A percentile compares a stretch with the other conserved stretches of the same genome.
Conservation (phyloP, 495 filamentous ascomycete genomes). For the Filosporella fistucella region DNA sequence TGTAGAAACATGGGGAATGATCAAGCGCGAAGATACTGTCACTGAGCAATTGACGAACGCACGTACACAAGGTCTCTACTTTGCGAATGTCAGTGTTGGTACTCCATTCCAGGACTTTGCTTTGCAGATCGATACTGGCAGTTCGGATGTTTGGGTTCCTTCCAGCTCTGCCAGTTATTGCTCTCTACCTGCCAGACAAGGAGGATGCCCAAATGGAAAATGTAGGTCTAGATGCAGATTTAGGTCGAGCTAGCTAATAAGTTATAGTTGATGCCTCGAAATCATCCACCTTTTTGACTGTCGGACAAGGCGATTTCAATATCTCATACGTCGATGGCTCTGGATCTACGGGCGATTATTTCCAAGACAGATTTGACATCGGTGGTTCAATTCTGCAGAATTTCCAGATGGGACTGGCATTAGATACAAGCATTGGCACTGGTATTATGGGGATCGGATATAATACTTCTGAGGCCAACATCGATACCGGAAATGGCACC, state of each 20-base stretch:
- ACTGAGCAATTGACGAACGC: slow-evolving; percentile 15
- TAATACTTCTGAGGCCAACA: slow-evolving; percentile 69
- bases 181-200: slow-evolving; percentile 9
- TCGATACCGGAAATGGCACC: slow-evolving; percentile 34
- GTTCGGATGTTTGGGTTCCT: slow-evolving; percentile 88
- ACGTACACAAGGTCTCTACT: slow-evolving; percentile 42
- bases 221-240: slow-evolving; percentile 34
- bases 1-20: background rate
- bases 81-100: slow-evolving; percentile 63
- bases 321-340: slow-evolving; percentile 86
- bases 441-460: slow-evolving; percentile 94
- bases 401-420: slow-evolving; percentile 78
- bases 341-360: slow-evolving; percentile 74
- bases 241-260: background rate
- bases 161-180: slow-evolving; percentile 57
- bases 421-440: slow-evolving; percentile 60
- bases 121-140: slow-evolving; percentile 77
- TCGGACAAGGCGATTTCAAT: slow-evolving; percentile 65
- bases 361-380: slow-evolving; percentile 70
- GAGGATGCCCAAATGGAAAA: slow-evolving; percentile 39
- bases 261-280: slow-evolving; percentile 45
- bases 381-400: slow-evolving; percentile 58
- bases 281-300: slow-evolving; percentile 64
- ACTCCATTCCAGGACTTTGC: slow-evolving; percentile 64
- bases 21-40: slow-evolving; percentile 8